Evolutionary conservation across 2,329 filamentous ascomycete species (phyloP), one percentile per base, ranked within the genome.

Genomic region (Sodiomyces alkalinus): DNA sequence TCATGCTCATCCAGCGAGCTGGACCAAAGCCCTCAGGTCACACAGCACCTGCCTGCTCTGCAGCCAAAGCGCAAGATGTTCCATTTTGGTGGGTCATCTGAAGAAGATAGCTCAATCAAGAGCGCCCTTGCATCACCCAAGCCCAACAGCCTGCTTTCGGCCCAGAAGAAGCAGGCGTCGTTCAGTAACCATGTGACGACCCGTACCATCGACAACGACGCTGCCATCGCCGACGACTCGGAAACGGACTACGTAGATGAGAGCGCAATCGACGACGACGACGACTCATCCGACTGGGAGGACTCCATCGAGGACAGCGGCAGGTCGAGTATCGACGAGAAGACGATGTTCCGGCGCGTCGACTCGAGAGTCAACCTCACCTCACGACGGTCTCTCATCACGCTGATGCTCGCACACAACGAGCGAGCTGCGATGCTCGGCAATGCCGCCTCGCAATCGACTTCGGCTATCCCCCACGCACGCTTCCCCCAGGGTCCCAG

Each of bases 311-410:
- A 80, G 36, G 81, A 92, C 41, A 90, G 80, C 47, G 80, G 76
- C 32, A 79, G 80, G 40, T 81, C 81, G 2, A 92, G 81, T 47
- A 66, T 85, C 28, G 80, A 90, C 36, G 79, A 90, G 35, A 75
- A 72, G 44, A 68, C 72, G 13, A 64, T 83, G 42, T 98, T 98
- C 65, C 75, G 86, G 51, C 79, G 90, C 7, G 85, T 96, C 27
- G 82, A 93, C 50, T 94, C 86, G 22, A 75, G 75, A 49, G 73
- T 76, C 6, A 82, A 93, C 45, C 63, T 96, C 16, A 77, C 80
- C 3, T 92, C 87, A 2, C 74, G 81, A 27, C 77, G 80, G 28
- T 96, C 87, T 3, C 69, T 96, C 22, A 77, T 98, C 39, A 94
- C 86, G 1, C 74, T 87, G 29, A 78, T 87, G 64, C 74, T 98